Base-by-base conservation (phyloP, 345 rosid genomes). In the Pistacia atlantica region DNA sequence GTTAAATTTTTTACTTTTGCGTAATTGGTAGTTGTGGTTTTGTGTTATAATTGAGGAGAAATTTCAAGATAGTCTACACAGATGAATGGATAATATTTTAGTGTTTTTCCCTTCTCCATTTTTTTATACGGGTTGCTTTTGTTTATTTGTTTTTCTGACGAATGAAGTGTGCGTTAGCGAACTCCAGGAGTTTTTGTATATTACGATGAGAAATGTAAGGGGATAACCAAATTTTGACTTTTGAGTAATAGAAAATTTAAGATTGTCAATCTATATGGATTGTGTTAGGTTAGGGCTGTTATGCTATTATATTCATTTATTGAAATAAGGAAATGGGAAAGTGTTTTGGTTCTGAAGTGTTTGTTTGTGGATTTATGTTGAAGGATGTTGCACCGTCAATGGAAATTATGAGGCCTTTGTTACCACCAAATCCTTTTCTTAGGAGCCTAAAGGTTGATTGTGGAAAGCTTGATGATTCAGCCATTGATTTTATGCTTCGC, bases 371-470 rank as follows among this genome's bases (percentile, higher is more conserved):
- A 20, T 69, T 71, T 65, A 6, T 20, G 18, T 62, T 77, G 62
- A 69, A 91, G 95, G 93, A 91, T 56, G 78, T 89, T 68, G 89
- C 92, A 4, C 84, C 86, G 10, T 63, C 96, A 46, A 64, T 78
- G 74, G 93, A 88, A 67, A 83, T 87, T 74, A 86, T 95, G 57
- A 77, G 87, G 75, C 93, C 93, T 68, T 75, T 95, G 75, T 80
- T 95, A 83, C 93, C 87, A 28, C 90, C 85, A 4, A 95, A 95
- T 81, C 92, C 92, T 38, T 74, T 81, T 62, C 87, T 93, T 67
- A 82, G 77, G 71, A 91, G 92, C 84, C 78, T 95, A 75, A 95
- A 93, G 87, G 86, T 92, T 75, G 93, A 95, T 65, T 95, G 99
- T 69, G 83, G 82, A 65, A 85, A 86, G 28, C 95, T 95, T 62